Base-by-base conservation (phyloP, 805 yeast species). In the Peterozyma xylosa region DNA sequence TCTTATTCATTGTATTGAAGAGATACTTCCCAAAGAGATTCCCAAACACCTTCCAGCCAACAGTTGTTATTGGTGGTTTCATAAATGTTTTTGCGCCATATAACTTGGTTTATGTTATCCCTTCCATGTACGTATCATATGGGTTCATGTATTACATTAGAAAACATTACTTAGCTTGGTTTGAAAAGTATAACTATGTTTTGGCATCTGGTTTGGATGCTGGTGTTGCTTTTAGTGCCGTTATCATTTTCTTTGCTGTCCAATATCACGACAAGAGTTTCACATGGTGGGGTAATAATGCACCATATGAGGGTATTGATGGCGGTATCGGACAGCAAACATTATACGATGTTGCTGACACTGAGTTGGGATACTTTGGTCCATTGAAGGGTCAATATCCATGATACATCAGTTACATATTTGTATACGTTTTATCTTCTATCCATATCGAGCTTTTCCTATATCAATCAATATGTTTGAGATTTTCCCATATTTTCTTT, bases 201-300 rank as follows among this genome's bases (percentile, higher is more conserved):
- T 58, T 82, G 42, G 66, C 80, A 18, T 73, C 82, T 42, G 83
- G 76, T 1, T 60, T 80, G 27, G 61, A 71, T 9, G 76, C 84
- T 1, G 86, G 85, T n/a, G 73, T 78, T 15, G 86, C 85, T 2
- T 69, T 80, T 48, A 66, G 80, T 46, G 78, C 76, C 1, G 62
- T 78, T 38, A 60, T 81, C 45, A 73, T 80, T 34, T 82, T 82
- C 61, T 76, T 78, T 53, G 56, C 65, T 1, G 67, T 68, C 2
- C 66, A 62, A 43, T 76, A 68, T 52, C 67, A 74, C 39, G 62
- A 65, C 2, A 64, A 61, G 27, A 48, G 55, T 3, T 42, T 80
- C 11, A 48, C 60, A 35, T 82, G 88, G 88, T 82, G 88, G 88
- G 88, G 88, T 1, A 79, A 78, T 45, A 57, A 47, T 48, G 61